Percentiles rank a stretch among this genome's conserved stretches.
phyloP scores from a whole-genome alignment of 805 yeast genomes.

The Priceomyces carsonii region DNA sequence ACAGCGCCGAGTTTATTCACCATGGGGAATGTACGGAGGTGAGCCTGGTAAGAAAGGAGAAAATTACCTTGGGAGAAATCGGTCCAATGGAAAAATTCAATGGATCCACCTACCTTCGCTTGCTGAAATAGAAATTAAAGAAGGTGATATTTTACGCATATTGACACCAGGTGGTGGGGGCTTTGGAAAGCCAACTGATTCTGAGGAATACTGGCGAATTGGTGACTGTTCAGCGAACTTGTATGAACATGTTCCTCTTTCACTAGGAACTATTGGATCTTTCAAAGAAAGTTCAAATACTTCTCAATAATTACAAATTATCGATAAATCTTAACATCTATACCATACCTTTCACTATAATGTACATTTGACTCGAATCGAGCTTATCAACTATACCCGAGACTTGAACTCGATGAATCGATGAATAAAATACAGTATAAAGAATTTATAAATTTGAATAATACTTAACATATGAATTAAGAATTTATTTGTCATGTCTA shows the following conservation, averaged over 20 bases:
- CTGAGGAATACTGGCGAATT: conserved; percentile 17
- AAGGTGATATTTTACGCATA: conserved; percentile 69
- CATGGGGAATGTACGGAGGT: conserved; percentile 33
- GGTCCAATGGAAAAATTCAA: conserved; percentile 17
- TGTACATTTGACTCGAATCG: too few species aligned
- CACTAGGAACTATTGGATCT: conserved; percentile 25
- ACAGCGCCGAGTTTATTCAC: conserved; percentile 21
- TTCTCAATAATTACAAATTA: conserved; percentile 21
- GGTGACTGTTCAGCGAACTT: conserved; percentile 1
- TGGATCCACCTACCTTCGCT: conserved; percentile 51
- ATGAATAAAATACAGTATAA: too few species aligned
- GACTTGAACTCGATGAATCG: too few species aligned
- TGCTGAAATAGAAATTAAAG: conserved; percentile 57
- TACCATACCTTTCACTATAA: too few species aligned
- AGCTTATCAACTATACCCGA: too few species aligned
- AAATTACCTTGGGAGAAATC: conserved; percentile 31
- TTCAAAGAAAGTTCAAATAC: conserved; percentile 19
- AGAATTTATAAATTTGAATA: too few species aligned
- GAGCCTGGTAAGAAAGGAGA: conserved; percentile 38
- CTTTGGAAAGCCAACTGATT: conserved; percentile 45
- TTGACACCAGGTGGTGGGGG: conserved; percentile 90
- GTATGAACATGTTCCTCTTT: conserved; percentile 3
- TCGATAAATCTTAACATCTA: too few species aligned
- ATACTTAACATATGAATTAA: too few species aligned
- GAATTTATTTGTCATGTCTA: too few species aligned